Percentiles rank a stretch among this genome's conserved stretches.
phyloP scores from a whole-genome alignment of 768 basidiomycete genomes.

The Leccinum truebloodii region DNA sequence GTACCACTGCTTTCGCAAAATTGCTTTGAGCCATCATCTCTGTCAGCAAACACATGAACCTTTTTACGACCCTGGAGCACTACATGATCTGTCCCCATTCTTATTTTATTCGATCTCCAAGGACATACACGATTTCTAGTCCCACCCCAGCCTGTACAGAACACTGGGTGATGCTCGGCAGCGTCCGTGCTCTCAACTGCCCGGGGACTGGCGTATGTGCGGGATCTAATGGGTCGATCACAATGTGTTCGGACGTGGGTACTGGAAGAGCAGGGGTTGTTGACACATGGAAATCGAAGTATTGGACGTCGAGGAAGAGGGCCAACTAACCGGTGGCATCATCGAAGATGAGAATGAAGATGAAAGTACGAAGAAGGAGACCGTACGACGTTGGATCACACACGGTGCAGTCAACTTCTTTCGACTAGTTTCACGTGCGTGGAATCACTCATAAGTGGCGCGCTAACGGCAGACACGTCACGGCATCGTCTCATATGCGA shows the following conservation, averaged over 20 bases:
- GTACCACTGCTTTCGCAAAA: too few species aligned
- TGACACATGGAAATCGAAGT: slow-evolving; percentile 75
- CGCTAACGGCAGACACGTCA: slow-evolving; percentile 32
- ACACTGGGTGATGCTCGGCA: slow-evolving; percentile 67
- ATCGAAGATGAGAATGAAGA: slow-evolving; percentile 78
- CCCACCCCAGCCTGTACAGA: slow-evolving; percentile 26
- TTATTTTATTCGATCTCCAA: too few species aligned
- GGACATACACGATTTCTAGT: too few species aligned
- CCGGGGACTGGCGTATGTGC: slow-evolving; percentile 90
- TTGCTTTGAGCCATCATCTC: too few species aligned
- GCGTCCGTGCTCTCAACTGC: slow-evolving; percentile 65
- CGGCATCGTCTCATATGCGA: slow-evolving; percentile 64
- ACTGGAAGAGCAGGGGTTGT: slow-evolving; percentile 82
- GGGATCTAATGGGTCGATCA: slow-evolving; percentile 97
- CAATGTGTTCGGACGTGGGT: slow-evolving; percentile 88
- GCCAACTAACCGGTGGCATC: slow-evolving; percentile 67
- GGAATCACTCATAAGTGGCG: slow-evolving; percentile 53
- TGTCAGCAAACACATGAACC: too few species aligned
- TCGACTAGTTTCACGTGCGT: slow-evolving; percentile 51
- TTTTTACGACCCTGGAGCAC: too few species aligned
- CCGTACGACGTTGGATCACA: slow-evolving; percentile 48
- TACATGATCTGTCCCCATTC: too few species aligned
- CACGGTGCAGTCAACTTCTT: slow-evolving; percentile 65
- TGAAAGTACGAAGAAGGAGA: slow-evolving; percentile 56
- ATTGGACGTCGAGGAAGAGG: slow-evolving; percentile 58